phyloP scores from a whole-genome alignment of 805 yeast genomes.

The Monosporozyma servazzii region DNA sequence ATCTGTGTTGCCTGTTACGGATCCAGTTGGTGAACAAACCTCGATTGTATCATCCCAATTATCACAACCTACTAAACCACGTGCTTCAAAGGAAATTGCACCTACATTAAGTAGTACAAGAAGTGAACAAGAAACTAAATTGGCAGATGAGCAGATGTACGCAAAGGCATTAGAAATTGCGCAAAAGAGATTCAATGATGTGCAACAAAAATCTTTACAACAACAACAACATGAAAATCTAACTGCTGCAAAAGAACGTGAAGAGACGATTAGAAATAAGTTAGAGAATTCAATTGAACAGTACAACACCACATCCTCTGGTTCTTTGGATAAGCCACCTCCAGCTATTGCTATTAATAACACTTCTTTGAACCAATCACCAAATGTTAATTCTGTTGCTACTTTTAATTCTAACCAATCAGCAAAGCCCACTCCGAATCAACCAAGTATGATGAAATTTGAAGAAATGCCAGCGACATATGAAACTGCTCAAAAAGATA shows the following conservation, averaged over 20 bases:
- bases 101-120: background rate
- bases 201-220: slow-evolving; percentile 1
- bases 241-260: background rate
- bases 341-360: background rate
- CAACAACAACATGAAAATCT: background rate
- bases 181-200: slow-evolving; percentile 30
- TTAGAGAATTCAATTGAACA: background rate
- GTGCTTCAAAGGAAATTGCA: slow-evolving; percentile 1
- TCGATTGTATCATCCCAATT: background rate
- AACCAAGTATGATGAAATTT: background rate
- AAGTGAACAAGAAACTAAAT: background rate
- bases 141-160: slow-evolving; percentile 45
- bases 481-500: background rate
- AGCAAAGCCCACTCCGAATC: background rate
- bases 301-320: background rate
- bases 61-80: background rate
- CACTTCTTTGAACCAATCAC: background rate
- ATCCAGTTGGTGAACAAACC: background rate
- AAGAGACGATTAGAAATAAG: background rate
- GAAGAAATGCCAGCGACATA: background rate
- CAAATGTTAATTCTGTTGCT: background rate
- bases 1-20: background rate
- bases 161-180: slow-evolving; percentile 51
- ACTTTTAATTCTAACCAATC: background rate
- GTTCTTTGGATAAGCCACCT: background rate